Evolutionary conservation across 2,329 filamentous ascomycete genomes (phyloP), one percentile per base, ranked within the genome.

Genomic region (Aspergillus chevalieri): DNA sequence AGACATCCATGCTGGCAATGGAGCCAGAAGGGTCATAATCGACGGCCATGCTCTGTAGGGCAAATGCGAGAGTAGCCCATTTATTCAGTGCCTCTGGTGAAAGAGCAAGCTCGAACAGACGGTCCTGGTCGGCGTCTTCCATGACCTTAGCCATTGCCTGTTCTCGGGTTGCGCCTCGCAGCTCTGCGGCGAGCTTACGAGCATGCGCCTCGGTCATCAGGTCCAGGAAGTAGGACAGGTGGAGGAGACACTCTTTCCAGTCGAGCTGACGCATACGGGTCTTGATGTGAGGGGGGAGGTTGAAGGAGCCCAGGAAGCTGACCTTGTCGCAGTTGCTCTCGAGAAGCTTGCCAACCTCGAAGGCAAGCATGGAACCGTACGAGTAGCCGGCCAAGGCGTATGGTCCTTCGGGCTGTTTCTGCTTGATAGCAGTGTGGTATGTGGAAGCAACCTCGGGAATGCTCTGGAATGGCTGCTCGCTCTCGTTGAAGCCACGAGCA

Each of bases 361-460:
- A 81, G 0, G 76, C 74, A 0, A 80, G 50, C 58, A 77, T 77
- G 0, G 66, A 54, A 1, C 78, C 78, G 55, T 74, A 79, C 4
- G 67, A 74, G 55, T 80, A 81, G 0, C 78, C 78, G 0, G 74
- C 73, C 1, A 81, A 57, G 0, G 74, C 74, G 52, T 81, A 81
- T 0, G 78, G 78, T 0, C 78, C 77, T 0, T 60, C 12, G 0
- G 77, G 76, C 50, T 81, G 78, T 1, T 49, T 51, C 3, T 48
- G 21, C n/a, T 67, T 66, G 34, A 81, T 72, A 0, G 70, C 67
- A 0, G 47, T 34, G 8, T 62, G 52, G 57, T 80, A 81, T 0
- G 60, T 68, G 1, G 55, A 49, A 1, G 76, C 61, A 0, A 65
- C 58, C 42, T 80, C 75, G 0, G 55, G 47, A 15, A 80, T 63